Evolutionary conservation across 306 rosid species (phyloP), one percentile per base, ranked within the genome.

Genomic region (Lathyrus sativus): DNA sequence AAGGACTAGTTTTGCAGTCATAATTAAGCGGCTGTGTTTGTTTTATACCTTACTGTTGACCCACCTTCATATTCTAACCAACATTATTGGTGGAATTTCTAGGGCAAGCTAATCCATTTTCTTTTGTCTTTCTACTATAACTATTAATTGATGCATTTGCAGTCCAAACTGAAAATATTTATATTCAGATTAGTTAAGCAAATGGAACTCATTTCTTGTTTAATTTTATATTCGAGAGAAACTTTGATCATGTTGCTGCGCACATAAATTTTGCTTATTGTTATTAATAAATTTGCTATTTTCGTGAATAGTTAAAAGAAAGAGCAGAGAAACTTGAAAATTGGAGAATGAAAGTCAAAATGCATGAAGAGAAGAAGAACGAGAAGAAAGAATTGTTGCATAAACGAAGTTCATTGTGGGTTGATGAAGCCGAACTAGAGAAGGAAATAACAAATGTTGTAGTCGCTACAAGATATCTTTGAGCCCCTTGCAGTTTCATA

Each of bases 321-420:
- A 81, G 89, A 81, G 83, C 76, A 3, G 96, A 81, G 84, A 89
- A 89, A 45, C 84, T 87, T 39, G 96, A 87, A 68, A 38, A 78
- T 66, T 92, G 98, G 96, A 92, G 82, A 76, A 85, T 49, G 92
- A 80, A 73, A 78, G 75, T 78, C 45, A 76, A 75, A 53, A 74
- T 0, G 45, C 81, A 83, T 48, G 81, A 71, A 42, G 82, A 79
- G 62, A 89, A 89, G 79, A 91, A 85, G 81, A 76, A 65, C 45
- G 77, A 62, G 76, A 83, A 85, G 80, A 89, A 78, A 8, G 88
- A 89, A 45, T 80, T 76, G 24, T 49, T 87, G 72, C 85, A 61
- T 14, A 73, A 59, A 9, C 73, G 84, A 63, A 91, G 98, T 80
- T 89, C 96, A 1, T 0, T 57, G 11, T 91, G 98, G 98, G 46